Evolutionary conservation across 768 basidiomycete genomes (phyloP).

Genomic region (Kwoniella botswanensis): DNA sequence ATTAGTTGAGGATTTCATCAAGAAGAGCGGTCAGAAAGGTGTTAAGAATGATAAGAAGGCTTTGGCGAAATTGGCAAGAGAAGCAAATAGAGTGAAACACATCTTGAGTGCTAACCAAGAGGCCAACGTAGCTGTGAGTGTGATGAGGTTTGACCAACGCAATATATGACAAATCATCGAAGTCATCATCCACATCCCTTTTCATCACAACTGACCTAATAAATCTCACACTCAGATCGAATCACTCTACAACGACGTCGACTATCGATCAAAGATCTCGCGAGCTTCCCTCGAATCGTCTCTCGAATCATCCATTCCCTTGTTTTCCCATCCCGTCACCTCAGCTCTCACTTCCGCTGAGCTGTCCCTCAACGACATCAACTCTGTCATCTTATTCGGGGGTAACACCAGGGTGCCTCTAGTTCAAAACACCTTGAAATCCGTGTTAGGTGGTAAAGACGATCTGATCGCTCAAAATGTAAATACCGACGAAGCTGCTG

Average conservation of each 20-base stretch:
- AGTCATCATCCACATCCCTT: too few species aligned
- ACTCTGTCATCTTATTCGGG: slow-evolving; percentile 88
- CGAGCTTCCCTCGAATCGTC: slow-evolving; percentile 77
- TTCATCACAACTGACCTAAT: not conserved
- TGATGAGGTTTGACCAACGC: not conserved
- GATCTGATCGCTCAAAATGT: slow-evolving; percentile 91
- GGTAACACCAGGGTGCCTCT: slow-evolving; percentile 89
- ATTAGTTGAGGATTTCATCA: slow-evolving; percentile 74
- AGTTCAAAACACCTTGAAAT: slow-evolving; percentile 80
- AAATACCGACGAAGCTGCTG: slow-evolving; percentile 95
- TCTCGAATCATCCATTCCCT: slow-evolving; percentile 21
- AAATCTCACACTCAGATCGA: slow-evolving; percentile 67
- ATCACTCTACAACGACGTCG: slow-evolving; percentile 85
- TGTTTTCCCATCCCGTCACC: slow-evolving; percentile 41
- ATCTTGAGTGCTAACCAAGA: slow-evolving; percentile 93
- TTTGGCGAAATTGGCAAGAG: slow-evolving; percentile 93
- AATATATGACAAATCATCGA: too few species aligned
- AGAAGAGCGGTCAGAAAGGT: slow-evolving; percentile 61
- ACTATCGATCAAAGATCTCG: slow-evolving; percentile 79
- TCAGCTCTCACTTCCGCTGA: slow-evolving; percentile 34
- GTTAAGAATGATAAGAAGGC: slow-evolving; percentile 76
- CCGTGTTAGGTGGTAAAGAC: slow-evolving; percentile 76
- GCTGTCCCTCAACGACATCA: slow-evolving; percentile 35
- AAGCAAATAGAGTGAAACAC: slow-evolving; percentile 85
- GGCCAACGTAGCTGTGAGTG: slow-evolving; percentile 70